These are phyloP conservation scores for Castanea mollissima DNA, from an alignment of 306 rosid species.

Conservation along the genomic window DNA sequence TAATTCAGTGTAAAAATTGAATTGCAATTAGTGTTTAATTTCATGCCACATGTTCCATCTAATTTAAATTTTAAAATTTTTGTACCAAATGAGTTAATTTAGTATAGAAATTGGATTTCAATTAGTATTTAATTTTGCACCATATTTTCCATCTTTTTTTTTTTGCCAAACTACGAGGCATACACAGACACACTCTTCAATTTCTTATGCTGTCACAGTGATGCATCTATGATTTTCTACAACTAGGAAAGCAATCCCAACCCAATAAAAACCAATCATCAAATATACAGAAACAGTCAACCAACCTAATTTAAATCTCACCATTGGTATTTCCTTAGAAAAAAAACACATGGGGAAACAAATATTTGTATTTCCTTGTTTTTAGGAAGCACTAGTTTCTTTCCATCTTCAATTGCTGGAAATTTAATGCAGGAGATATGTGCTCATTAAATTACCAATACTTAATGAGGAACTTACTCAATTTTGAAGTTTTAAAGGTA, in stretches of 20 bases:
- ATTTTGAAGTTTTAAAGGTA: too few species aligned
- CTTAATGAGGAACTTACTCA: too few species aligned
- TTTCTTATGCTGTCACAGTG: slow-evolving; percentile 72
- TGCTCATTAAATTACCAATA: too few species aligned
- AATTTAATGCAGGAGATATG: too few species aligned
- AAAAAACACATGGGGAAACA: neutral
- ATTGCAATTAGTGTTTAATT: too few species aligned
- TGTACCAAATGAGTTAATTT: too few species aligned
- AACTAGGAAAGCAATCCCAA: slow-evolving; percentile 16
- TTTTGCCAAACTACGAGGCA: slow-evolving; percentile 27
- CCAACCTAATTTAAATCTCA: neutral
- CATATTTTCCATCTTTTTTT: too few species aligned
- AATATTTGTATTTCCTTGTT: neutral
- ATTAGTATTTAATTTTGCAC: too few species aligned
- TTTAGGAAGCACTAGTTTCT: neutral
- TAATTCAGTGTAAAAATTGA: too few species aligned
- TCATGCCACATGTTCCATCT: too few species aligned
- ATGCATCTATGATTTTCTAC: slow-evolving; percentile 71
- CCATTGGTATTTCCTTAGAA: neutral
- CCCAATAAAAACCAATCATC: slow-evolving; percentile 4
- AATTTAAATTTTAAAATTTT: too few species aligned
- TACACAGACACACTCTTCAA: slow-evolving; percentile 66
- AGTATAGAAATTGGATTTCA: too few species aligned
- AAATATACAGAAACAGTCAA: neutral
- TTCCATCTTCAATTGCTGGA: neutral